Evolutionary conservation across 352 stramenopile genomes (phyloP).

Genomic region (Phytopythium delawarense): DNA sequence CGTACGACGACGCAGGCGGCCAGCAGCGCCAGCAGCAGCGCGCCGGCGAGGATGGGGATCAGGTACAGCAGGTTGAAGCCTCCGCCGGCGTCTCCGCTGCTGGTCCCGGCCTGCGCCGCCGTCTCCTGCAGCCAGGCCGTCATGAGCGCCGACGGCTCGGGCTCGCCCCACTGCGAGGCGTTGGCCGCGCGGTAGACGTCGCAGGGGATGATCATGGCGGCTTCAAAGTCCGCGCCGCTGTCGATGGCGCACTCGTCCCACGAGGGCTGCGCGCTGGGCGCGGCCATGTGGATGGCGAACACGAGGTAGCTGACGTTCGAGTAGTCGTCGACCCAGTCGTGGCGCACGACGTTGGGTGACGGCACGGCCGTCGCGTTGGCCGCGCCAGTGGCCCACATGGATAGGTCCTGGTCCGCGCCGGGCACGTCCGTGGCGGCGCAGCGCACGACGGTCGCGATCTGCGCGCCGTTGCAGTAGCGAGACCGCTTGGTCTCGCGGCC

Average conservation of each 20-base stretch:
- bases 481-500: constrained; percentile 9
- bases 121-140: not conserved
- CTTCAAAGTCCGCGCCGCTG: not conserved
- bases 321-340: constrained; percentile 1
- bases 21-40: constrained; percentile 12
- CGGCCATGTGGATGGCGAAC: constrained; percentile 5
- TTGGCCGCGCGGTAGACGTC: not conserved
- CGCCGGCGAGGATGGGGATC: constrained; percentile 21
- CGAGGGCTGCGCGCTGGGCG: not conserved
- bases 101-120: not conserved
- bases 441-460: constrained; percentile 14
- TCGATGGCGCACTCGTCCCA: not conserved
- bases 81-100: not conserved
- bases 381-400: no score
- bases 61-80: constrained; percentile 30
- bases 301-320: constrained; percentile 2
- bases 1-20: not conserved
- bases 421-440: constrained; percentile 17
- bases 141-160: not conserved
- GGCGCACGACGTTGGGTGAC: not conserved
- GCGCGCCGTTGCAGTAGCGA: constrained; percentile 15
- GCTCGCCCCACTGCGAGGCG: not conserved
- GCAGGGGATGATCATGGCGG: not conserved
- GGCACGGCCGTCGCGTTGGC: not conserved
- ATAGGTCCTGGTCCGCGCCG: not conserved